Evolutionary conservation across 1,284 basidiomycete genomes (phyloP), one percentile per base, ranked within the genome.

Genomic region (Hemileia vastatrix): DNA sequence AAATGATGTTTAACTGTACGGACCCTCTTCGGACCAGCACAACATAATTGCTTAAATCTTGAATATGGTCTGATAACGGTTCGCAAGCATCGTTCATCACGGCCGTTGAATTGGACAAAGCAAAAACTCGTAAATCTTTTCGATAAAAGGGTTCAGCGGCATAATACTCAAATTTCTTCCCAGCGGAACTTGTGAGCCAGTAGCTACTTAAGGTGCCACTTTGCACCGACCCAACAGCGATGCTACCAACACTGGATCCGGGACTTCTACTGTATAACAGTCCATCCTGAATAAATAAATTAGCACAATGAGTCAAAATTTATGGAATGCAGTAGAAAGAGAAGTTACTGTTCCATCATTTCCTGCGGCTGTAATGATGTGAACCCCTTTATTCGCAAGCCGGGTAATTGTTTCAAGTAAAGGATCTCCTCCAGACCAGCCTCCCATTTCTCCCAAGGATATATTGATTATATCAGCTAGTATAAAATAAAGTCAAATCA

Each of bases 331-430:
- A n/a, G n/a, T n/a, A n/a, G n/a, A n/a, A n/a, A n/a, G n/a, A n/a
- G n/a, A n/a, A n/a, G n/a, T 19, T 43, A 55, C 54, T 9, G 11
- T 55, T 32, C 54, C 54, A 9, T 55, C 54, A 24, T 55, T 55
- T 21, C 54, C 54, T 8, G 27, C 54, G 2, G 54, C 33, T 21
- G 44, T 13, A 24, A 55, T 24, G 11, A 55, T 11, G 11, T 19
- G 18, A 33, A 44, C 21, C 21, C 54, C 40, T 55, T 45, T 23
- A n/a, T 27, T 18, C 2, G 32, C 40, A n/a, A 55, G 15, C 9
- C 36, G 11, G 15, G 40, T 44, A 23, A 55, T 27, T 19, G 18
- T 18, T 24, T 55, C 54, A 21, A 19, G 23, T 1, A 55, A 40
- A 1, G 33, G 15, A 55, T 55, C 54, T 3, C 54, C 54, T 24